Evolutionary conservation across 148 eudicot genomes (phyloP).

Genomic region (Amaranthus palmeri): DNA sequence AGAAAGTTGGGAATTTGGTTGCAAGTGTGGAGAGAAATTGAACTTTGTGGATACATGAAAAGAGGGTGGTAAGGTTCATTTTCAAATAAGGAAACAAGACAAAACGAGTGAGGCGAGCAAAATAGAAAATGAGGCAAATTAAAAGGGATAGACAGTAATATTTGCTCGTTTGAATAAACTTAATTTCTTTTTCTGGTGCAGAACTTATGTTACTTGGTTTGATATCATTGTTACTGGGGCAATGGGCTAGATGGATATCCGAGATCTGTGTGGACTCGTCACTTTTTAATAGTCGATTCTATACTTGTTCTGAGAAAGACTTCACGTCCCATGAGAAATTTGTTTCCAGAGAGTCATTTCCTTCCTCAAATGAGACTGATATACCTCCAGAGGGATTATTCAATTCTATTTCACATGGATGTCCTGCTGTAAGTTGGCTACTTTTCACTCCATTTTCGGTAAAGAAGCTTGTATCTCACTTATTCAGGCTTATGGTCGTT

Average conservation of each 20-base stretch:
- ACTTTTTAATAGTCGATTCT: constrained; percentile 77
- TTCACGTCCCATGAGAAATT: constrained; percentile 32
- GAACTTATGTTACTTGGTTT: constrained; percentile 97
- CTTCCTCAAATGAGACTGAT: constrained; percentile 41
- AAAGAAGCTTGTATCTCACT: neutral
- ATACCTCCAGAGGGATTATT: constrained; percentile 54
- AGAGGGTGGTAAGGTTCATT: too few species aligned
- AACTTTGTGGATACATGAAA: too few species aligned
- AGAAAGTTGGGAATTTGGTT: too few species aligned
- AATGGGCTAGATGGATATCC: constrained; percentile 86
- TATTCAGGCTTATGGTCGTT: neutral
- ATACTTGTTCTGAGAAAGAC: constrained; percentile 74
- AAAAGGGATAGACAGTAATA: neutral
- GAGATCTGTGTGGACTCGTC: constrained; percentile 89
- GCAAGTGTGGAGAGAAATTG: too few species aligned
- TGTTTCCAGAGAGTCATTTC: constrained; percentile 26
- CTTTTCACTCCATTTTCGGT: neutral
- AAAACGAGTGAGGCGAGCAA: too few species aligned
- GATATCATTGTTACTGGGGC: constrained; percentile 87
- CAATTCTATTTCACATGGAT: constrained; percentile 37
- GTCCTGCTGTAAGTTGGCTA: constrained; percentile 54
- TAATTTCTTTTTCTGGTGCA: constrained; percentile 22
- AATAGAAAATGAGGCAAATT: too few species aligned
- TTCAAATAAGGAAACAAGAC: too few species aligned
- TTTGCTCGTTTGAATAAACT: neutral